These are phyloP conservation scores for Blastobotrys peoriensis DNA, from an alignment of 805 yeast species.

Conservation along the genomic window DNA sequence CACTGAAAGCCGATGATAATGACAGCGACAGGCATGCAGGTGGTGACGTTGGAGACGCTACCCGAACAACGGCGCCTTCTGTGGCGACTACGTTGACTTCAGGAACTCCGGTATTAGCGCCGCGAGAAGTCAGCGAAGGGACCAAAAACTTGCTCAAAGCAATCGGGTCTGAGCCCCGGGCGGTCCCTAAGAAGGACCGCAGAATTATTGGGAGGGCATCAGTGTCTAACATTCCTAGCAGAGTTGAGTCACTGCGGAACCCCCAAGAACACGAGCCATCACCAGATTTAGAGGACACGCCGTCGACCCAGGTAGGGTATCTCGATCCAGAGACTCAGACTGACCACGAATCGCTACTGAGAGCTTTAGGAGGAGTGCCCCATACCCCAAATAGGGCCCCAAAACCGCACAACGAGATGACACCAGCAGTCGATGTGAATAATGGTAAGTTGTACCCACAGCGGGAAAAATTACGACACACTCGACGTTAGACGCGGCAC, in stretches of 20 bases:
- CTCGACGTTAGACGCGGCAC: too few relatives aligned
- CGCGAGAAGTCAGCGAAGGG: not conserved
- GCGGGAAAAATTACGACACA: not conserved
- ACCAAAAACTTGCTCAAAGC: not conserved
- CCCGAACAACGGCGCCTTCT: too few relatives aligned
- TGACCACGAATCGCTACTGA: conserved; percentile 16
- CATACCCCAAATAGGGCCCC: not conserved
- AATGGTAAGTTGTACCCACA: conserved; percentile 4
- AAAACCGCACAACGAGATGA: conserved; percentile 11
- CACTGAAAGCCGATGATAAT: not conserved
- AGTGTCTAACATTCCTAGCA: conserved; percentile 2
- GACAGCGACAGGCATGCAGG: not conserved
- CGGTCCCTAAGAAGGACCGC: not conserved
- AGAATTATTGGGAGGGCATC: conserved; percentile 7
- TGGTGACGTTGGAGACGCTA: too few relatives aligned
- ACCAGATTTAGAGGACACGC: conserved; percentile 2
- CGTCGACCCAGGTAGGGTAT: conserved; percentile 20
- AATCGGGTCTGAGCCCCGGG: not conserved
- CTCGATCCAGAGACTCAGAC: conserved; percentile 19
- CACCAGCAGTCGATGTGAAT: conserved; percentile 17
- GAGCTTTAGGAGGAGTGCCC: conserved; percentile 18
- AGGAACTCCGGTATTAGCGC: not conserved
- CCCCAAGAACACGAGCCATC: not conserved
- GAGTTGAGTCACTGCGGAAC: not conserved
- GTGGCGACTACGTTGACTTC: not conserved